These are phyloP conservation scores for Karstenula rhodostoma DNA, from an alignment of 2,329 filamentous ascomycete genomes.

Conservation along the genomic window DNA sequence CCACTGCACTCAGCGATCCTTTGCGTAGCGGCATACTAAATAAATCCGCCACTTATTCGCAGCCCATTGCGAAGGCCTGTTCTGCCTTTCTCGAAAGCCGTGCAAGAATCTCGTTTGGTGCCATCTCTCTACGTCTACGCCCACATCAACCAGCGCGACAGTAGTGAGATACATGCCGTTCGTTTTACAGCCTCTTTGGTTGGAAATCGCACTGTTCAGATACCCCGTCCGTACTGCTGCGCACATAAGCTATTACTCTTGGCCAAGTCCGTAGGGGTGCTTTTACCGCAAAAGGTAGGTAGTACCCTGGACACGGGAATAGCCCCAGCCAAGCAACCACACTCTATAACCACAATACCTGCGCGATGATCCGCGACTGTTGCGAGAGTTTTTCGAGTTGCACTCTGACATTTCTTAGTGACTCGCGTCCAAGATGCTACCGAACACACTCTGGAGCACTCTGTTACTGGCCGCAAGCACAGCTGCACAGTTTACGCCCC, in stretches of 20 bases:
- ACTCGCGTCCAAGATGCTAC: slow-evolving; percentile 1
- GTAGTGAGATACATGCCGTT: too few species aligned
- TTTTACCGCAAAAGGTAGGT: slow-evolving; percentile 6
- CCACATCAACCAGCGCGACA: neutral
- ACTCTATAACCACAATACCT: neutral
- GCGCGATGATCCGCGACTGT: neutral
- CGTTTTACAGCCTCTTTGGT: neutral
- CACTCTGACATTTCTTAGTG: neutral
- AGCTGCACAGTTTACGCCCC: slow-evolving; percentile 14
- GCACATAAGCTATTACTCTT: slow-evolving; percentile 1
- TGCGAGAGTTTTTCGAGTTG: neutral
- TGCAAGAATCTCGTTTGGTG: neutral
- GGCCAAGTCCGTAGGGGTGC: slow-evolving; percentile 2
- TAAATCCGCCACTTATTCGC: neutral
- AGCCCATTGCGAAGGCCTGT: neutral
- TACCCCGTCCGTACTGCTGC: neutral
- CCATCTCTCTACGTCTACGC: too few species aligned
- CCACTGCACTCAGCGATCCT: neutral
- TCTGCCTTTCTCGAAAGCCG: neutral
- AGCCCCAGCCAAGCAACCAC: slow-evolving; percentile 1
- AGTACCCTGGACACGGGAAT: slow-evolving; percentile 6
- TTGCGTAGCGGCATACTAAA: neutral
- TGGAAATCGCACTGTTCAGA: neutral
- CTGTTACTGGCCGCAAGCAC: slow-evolving; percentile 3
- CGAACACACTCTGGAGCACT: slow-evolving; percentile 2